Conservation (phyloP, 1,284 basidiomycete species). For the Melampsora americana region DNA sequence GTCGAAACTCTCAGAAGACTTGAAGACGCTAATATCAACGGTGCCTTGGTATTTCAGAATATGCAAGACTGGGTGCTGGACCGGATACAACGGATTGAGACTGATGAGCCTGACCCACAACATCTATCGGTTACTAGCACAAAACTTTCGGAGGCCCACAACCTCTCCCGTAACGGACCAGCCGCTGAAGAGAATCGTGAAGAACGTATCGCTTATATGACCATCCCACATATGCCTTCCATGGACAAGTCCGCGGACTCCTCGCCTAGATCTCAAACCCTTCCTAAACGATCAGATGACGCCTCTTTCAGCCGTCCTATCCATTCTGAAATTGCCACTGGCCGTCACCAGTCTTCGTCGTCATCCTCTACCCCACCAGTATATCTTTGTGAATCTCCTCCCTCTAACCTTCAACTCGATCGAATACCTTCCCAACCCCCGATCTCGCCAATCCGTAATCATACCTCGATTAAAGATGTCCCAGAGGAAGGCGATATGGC, state of each 20-base stretch:
- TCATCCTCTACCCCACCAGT: no score
- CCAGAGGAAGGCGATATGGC: conserved; percentile 41
- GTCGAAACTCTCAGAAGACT: conserved; percentile 35
- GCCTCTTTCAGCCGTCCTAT: background rate
- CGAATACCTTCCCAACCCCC: conserved; percentile 1
- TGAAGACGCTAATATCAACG: conserved; percentile 11
- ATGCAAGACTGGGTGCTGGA: conserved; percentile 37
- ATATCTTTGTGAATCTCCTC: background rate
- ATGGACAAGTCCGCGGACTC: background rate
- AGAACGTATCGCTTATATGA: conserved; percentile 36
- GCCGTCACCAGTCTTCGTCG: no score
- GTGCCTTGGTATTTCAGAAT: conserved; percentile 18
- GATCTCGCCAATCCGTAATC: background rate
- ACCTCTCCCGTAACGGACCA: conserved; percentile 8
- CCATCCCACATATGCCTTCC: conserved; percentile 21
- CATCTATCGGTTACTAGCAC: background rate
- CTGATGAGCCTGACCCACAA: background rate
- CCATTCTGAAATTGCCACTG: background rate
- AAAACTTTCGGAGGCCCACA: background rate
- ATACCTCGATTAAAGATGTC: background rate
- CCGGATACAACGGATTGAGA: conserved; percentile 17
- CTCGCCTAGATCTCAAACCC: background rate
- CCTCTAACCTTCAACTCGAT: background rate
- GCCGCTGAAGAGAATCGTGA: background rate
- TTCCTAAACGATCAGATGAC: conserved; percentile 11